These are phyloP conservation scores for Pseudomicrostroma phylloplanum DNA, from an alignment of 1,284 basidiomycete genomes.

Conservation along the genomic window DNA sequence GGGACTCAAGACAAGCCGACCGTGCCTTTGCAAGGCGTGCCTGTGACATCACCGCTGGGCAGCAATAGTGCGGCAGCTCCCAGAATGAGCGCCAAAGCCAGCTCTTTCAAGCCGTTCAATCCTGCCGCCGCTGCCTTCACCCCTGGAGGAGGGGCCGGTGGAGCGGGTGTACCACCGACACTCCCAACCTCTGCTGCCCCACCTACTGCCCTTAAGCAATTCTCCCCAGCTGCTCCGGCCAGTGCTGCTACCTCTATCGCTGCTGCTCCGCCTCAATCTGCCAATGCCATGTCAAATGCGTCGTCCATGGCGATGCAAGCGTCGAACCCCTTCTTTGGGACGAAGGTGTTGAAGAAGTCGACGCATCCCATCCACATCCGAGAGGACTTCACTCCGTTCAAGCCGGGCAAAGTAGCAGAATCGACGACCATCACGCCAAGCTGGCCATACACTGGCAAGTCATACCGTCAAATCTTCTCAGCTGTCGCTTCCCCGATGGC, in stretches of 20 bases:
- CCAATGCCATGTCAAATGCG: too few relatives aligned
- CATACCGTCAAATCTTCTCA: slow-evolving; percentile 67
- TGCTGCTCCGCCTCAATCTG: slow-evolving; percentile 53
- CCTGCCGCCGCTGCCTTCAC: slow-evolving; percentile 54
- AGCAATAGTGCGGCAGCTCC: slow-evolving; percentile 56
- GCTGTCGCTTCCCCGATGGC: slow-evolving; percentile 8
- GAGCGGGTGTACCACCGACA: neutral
- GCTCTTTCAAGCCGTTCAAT: slow-evolving; percentile 63
- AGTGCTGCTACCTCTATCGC: slow-evolving; percentile 38
- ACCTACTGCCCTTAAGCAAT: slow-evolving; percentile 12
- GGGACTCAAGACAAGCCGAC: slow-evolving; percentile 4
- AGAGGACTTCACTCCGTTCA: slow-evolving; percentile 92
- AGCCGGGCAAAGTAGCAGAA: slow-evolving; percentile 71
- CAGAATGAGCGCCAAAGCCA: slow-evolving; percentile 74
- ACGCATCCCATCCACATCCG: slow-evolving; percentile 62
- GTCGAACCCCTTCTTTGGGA: slow-evolving; percentile 56
- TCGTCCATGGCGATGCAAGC: too few relatives aligned
- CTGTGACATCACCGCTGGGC: neutral
- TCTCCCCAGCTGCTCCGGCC: slow-evolving; percentile 15
- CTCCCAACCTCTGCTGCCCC: neutral
- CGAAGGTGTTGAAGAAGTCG: slow-evolving; percentile 66
- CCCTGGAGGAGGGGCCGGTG: slow-evolving; percentile 43
- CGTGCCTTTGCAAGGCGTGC: slow-evolving; percentile 2
- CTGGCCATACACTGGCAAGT: slow-evolving; percentile 85
- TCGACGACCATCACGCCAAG: slow-evolving; percentile 65